These are phyloP conservation scores for Talaromyces sp. DNA, from an alignment of 2,329 filamentous ascomycete genomes.

Conservation along the genomic window DNA sequence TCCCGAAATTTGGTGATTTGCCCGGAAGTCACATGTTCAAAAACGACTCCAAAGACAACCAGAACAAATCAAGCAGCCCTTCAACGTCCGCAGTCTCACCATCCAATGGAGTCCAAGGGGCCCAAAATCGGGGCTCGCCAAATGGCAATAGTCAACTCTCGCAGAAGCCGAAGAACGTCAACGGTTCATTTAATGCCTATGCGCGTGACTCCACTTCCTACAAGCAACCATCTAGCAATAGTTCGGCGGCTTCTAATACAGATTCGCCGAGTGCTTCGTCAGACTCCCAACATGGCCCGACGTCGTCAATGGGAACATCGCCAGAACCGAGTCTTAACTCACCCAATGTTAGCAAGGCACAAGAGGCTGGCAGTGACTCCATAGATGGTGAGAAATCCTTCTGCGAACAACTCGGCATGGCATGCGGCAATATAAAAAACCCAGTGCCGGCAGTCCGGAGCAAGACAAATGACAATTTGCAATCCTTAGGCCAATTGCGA, in stretches of 20 bases:
- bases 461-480: conserved; percentile 23
- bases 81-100: conserved; percentile 17
- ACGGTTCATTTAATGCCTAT: not conserved
- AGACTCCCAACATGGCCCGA: conserved; percentile 39
- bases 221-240: conserved; percentile 17
- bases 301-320: conserved; percentile 46
- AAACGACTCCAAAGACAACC: conserved; percentile 35
- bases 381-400: conserved; percentile 40
- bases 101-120: conserved; percentile 22
- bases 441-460: conserved; percentile 35
- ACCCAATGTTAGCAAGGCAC: conserved; percentile 31
- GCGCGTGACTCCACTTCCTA: conserved; percentile 12
- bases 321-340: conserved; percentile 42
- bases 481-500: conserved; percentile 19
- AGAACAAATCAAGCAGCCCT: conserved; percentile 28
- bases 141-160: conserved; percentile 4
- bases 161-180: conserved; percentile 9
- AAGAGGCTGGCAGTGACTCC: conserved; percentile 21
- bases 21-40: conserved; percentile 50
- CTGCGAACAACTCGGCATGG: conserved; percentile 39
- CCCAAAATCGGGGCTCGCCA: conserved; percentile 22
- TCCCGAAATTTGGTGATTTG: conserved; percentile 83
- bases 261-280: conserved; percentile 45
- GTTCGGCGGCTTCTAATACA: conserved; percentile 34
- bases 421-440: conserved; percentile 41